A percentile compares a stretch with the other conserved stretches of the same genome.
phyloP scores from a whole-genome alignment of 441 rosid species.

The Pelargonium australe region DNA sequence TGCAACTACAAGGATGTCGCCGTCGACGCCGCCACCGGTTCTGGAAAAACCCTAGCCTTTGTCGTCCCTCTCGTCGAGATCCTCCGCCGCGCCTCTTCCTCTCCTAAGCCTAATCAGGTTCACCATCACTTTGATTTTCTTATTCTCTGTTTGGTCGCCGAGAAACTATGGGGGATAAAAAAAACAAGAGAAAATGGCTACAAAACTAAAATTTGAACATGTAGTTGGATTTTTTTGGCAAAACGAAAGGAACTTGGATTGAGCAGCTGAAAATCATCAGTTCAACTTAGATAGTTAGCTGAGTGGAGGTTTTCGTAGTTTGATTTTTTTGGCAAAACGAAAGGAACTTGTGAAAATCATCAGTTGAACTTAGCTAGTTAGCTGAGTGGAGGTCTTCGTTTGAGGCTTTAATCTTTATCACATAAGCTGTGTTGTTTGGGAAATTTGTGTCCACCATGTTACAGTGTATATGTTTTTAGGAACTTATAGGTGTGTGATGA shows the following conservation, averaged over 20 bases:
- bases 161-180: background rate
- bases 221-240: background rate
- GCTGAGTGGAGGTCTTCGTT: too few species aligned
- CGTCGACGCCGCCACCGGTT: constrained; percentile 91
- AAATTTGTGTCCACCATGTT: background rate
- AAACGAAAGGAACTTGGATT: background rate
- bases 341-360: too few species aligned
- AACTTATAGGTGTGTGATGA: background rate
- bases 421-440: background rate
- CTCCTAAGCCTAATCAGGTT: constrained; percentile 70
- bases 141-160: constrained; percentile 4
- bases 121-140: background rate
- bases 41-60: constrained; percentile 89
- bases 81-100: constrained; percentile 47
- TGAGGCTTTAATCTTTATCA: too few species aligned
- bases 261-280: background rate
- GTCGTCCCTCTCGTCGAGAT: constrained; percentile 73
- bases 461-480: too few species aligned
- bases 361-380: too few species aligned
- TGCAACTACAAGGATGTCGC: constrained; percentile 81
- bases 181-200: background rate
- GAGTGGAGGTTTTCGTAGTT: too few species aligned
- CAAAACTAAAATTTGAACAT: background rate
- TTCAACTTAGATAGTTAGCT: background rate
- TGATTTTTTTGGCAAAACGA: too few species aligned